Percentiles rank a stretch among this genome's conserved stretches.
These are phyloP conservation scores for Aspergillus funiculosus DNA, from an alignment of 495 filamentous ascomycete genomes.

Conservation along the genomic window DNA sequence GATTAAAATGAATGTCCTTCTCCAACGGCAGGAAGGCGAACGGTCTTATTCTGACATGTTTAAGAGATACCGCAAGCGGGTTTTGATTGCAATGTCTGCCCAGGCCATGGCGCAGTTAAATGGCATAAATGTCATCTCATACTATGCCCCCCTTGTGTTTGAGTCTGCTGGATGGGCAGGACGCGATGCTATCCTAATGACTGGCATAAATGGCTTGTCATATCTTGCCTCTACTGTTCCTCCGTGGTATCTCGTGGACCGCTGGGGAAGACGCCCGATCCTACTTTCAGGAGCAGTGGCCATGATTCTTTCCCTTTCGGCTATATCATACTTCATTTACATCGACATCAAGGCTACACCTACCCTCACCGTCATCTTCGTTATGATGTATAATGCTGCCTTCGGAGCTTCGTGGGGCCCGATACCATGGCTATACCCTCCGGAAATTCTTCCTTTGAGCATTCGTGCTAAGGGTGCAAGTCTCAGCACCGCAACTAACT, in stretches of 20 bases:
- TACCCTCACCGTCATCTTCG: slow-evolving; percentile 80
- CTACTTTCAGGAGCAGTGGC: slow-evolving; percentile 84
- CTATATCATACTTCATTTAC: slow-evolving; percentile 93
- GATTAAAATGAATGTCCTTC: slow-evolving; percentile 95
- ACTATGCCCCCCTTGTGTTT: slow-evolving; percentile 95
- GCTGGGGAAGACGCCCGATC: slow-evolving; percentile 85
- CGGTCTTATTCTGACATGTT: slow-evolving; percentile 93
- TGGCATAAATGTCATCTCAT: slow-evolving; percentile 98
- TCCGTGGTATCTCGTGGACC: slow-evolving; percentile 95
- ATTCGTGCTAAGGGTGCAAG: slow-evolving; percentile 97
- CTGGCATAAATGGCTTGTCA: slow-evolving; percentile 89
- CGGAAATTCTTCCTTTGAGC: slow-evolving; percentile 93
- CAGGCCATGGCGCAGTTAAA: slow-evolving; percentile 94
- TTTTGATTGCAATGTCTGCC: slow-evolving; percentile 98
- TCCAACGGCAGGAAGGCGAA: slow-evolving; percentile 91
- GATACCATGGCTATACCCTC: slow-evolving; percentile 96
- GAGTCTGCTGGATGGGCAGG: slow-evolving; percentile 92
- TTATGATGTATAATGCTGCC: slow-evolving; percentile 97
- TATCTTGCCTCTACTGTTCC: slow-evolving; percentile 89
- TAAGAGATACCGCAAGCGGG: slow-evolving; percentile 79
- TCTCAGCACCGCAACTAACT: slow-evolving; percentile 92
- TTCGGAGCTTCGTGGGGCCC: slow-evolving; percentile 99
- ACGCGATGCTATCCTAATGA: slow-evolving; percentile 90
- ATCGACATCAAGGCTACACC: slow-evolving; percentile 73
- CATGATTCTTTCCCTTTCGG: slow-evolving; percentile 85